phyloP scores from a whole-genome alignment of 1,139 yeast genomes.

The Arxiozyma slooffiae region DNA sequence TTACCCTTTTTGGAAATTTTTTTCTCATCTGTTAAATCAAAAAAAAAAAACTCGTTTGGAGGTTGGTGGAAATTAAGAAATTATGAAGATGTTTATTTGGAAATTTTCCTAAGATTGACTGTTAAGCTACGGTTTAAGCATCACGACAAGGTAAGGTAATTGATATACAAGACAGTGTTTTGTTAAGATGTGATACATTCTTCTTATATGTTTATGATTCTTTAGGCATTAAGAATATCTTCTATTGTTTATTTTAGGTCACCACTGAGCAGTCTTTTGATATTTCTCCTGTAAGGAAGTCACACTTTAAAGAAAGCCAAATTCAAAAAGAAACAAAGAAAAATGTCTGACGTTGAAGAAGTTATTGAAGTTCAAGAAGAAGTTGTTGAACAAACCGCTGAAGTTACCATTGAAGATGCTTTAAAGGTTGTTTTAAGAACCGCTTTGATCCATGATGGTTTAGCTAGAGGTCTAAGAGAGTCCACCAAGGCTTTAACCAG shows the following conservation, averaged over 20 bases:
- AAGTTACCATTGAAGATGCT: constrained; percentile 97
- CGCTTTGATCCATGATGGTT: constrained; percentile 97
- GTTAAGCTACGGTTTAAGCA: neutral
- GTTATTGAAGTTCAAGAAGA: constrained; percentile 68
- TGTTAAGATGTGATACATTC: neutral
- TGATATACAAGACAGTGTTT: neutral
- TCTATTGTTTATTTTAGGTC: constrained; percentile 11
- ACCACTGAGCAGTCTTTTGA: constrained; percentile 58
- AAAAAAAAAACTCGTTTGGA: neutral
- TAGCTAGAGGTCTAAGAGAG: constrained; percentile 99
- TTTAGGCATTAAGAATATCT: no score
- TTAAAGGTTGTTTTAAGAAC: constrained; percentile 97
- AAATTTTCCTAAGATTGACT: neutral
- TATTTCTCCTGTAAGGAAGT: constrained; percentile 69
- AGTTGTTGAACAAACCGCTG: constrained; percentile 77
- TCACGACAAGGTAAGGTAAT: neutral
- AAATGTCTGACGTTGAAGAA: constrained; percentile 82
- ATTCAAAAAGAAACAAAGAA: constrained; percentile 32
- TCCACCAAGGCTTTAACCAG: constrained; percentile 97
- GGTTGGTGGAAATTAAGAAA: neutral
- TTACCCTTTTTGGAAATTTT: neutral
- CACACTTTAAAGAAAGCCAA: constrained; percentile 32
- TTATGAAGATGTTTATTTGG: neutral
- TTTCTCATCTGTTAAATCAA: no score
- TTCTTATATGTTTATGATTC: neutral